These are phyloP conservation scores for Populus euphratica DNA, from an alignment of 345 rosid species.

Conservation along the genomic window DNA sequence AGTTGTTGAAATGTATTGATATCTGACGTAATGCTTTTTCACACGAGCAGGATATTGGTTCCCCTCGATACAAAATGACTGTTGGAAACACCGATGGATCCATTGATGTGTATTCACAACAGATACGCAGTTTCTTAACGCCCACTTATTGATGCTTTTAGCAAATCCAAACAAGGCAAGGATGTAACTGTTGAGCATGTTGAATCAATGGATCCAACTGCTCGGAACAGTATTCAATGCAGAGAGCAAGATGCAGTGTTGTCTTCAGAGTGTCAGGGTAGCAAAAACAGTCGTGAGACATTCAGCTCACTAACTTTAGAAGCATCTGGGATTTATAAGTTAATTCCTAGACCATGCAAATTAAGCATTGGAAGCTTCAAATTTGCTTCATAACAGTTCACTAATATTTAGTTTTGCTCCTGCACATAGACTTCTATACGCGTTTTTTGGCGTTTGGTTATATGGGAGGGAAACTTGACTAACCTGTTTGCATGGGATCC, in stretches of 20 bases:
- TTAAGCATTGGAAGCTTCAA: constrained; percentile 37
- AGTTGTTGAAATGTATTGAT: background rate
- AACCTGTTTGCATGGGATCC: constrained; percentile 1
- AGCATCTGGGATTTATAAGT: constrained; percentile 47
- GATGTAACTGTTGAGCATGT: constrained; percentile 22
- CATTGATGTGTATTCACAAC: constrained; percentile 42
- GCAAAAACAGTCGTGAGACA: constrained; percentile 4
- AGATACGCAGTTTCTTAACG: background rate
- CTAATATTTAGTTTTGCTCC: background rate
- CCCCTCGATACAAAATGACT: constrained; percentile 53
- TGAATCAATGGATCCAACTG: constrained; percentile 12
- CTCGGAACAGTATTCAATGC: constrained; percentile 15
- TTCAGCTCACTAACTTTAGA: constrained; percentile 13
- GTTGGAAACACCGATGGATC: constrained; percentile 67
- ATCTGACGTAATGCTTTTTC: constrained; percentile 9
- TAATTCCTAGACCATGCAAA: constrained; percentile 47
- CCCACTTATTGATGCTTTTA: constrained; percentile 28
- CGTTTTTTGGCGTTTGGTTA: background rate
- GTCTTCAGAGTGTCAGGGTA: constrained; percentile 12
- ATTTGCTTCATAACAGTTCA: background rate
- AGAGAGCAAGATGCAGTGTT: constrained; percentile 17
- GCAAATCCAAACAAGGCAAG: constrained; percentile 44
- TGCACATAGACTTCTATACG: background rate
- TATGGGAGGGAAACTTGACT: background rate
- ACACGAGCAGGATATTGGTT: constrained; percentile 44